Conservation (phyloP, 2,329 filamentous ascomycete species). For the Graphilbum sp. region DNA sequence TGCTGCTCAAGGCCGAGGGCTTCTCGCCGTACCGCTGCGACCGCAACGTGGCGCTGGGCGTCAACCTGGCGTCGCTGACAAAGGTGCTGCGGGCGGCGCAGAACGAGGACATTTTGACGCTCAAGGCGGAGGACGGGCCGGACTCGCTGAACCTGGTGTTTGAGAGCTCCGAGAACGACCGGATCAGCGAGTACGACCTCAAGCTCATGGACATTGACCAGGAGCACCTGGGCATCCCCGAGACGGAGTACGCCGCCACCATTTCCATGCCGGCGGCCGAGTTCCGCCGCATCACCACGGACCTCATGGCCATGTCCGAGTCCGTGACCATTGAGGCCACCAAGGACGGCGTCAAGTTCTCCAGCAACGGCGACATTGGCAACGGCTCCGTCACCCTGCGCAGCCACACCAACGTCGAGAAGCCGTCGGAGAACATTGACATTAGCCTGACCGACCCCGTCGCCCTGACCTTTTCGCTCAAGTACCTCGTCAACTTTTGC, state of each 20-base stretch:
- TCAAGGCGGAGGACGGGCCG: conserved; percentile 94
- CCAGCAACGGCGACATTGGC: conserved; percentile 85
- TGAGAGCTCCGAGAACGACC: conserved; percentile 75
- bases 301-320: conserved; percentile 83
- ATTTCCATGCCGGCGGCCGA: conserved; percentile 78
- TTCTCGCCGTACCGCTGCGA: conserved; percentile 96
- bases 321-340: conserved; percentile 91
- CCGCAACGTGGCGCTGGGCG: conserved; percentile 93
- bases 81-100: conserved; percentile 93
- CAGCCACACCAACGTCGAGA: conserved; percentile 76
- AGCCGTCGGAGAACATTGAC: conserved; percentile 69
- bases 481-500: conserved; percentile 99
- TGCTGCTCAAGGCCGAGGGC: conserved; percentile 91
- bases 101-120: conserved; percentile 83
- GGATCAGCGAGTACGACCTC: conserved; percentile 96
- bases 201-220: conserved; percentile 99
- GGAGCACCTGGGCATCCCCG: conserved; percentile 95
- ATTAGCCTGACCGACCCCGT: conserved; percentile 90
- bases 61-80: conserved; percentile 91
- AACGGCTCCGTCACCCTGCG: conserved; percentile 87
- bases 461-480: conserved; percentile 89
- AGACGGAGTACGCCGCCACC: conserved; percentile 93
- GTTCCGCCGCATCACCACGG: conserved; percentile 89
- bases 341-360: conserved; percentile 96
- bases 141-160: conserved; percentile 93